phyloP scores from a whole-genome alignment of 1,284 basidiomycete species.

The Cystobasidiaceae sp. region DNA sequence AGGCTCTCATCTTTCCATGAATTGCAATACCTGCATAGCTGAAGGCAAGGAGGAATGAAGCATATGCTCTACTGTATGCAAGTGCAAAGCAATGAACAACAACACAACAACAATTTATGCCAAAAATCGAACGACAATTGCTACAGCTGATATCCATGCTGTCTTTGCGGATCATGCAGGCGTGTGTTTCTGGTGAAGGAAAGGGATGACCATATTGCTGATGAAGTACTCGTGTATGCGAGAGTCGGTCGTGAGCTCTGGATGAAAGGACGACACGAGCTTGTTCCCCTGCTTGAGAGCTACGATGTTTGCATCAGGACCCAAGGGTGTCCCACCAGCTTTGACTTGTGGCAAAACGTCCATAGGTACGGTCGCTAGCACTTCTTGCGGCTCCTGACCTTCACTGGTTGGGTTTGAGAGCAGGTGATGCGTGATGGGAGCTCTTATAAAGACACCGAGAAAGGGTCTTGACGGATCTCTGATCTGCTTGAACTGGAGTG shows the following conservation, averaged over 20 bases:
- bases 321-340: conserved; percentile 30
- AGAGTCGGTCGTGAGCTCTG: conserved; percentile 82
- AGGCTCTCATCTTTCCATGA: too few species aligned
- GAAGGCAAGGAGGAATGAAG: too few species aligned
- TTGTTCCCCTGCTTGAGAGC: conserved; percentile 79
- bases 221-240: conserved; percentile 48
- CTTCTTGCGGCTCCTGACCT: conserved; percentile 53
- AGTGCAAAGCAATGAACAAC: too few species aligned
- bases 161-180: too few species aligned
- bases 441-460: conserved; percentile 88
- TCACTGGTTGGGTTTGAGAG: conserved; percentile 41
- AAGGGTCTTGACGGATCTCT: conserved; percentile 62
- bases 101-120: too few species aligned
- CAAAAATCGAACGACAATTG: too few species aligned
- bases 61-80: too few species aligned
- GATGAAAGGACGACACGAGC: conserved; percentile 88
- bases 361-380: conserved; percentile 68
- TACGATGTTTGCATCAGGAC: conserved; percentile 66
- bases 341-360: conserved; percentile 43
- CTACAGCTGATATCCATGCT: too few species aligned
- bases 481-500: conserved; percentile 63
- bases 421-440: conserved; percentile 58
- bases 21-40: too few species aligned
- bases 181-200: background rate
- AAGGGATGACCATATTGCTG: conserved; percentile 7